Evolutionary conservation across 2,329 filamentous ascomycete species (phyloP).

Genomic region (Phaeophleospora eucalypticola): DNA sequence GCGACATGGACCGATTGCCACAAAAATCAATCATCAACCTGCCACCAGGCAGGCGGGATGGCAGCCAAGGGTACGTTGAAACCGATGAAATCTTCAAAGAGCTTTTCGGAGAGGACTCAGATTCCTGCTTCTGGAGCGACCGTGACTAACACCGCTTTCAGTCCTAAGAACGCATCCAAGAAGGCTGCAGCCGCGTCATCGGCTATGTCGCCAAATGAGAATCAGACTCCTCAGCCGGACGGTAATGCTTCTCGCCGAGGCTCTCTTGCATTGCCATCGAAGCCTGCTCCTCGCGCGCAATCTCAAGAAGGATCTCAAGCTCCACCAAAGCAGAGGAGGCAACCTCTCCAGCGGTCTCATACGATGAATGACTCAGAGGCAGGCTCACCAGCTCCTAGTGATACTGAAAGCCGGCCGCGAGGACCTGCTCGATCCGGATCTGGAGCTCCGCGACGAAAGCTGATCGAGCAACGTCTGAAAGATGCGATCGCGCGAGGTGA

Average conservation of each 20-base stretch:
- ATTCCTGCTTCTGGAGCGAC: background rate
- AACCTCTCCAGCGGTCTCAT: constrained; percentile 27
- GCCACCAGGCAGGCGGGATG: constrained; percentile 8
- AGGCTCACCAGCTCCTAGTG: constrained; percentile 35
- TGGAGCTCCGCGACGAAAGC: constrained; percentile 63
- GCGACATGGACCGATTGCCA: constrained; percentile 25
- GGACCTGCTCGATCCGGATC: constrained; percentile 37
- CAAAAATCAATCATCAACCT: constrained; percentile 22
- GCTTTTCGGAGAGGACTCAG: constrained; percentile 13
- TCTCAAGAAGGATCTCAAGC: constrained; percentile 17
- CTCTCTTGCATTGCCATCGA: constrained; percentile 34
- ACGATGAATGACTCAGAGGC: constrained; percentile 31
- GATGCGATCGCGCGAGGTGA: constrained; percentile 68
- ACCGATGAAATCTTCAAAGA: constrained; percentile 13
- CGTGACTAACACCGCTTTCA: background rate
- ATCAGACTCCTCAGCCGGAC: constrained; percentile 9
- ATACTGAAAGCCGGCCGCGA: constrained; percentile 27
- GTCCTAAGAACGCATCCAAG: background rate
- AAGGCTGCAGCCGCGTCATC: constrained; percentile 1
- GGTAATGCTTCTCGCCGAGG: constrained; percentile 25
- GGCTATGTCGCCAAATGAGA: constrained; percentile 12
- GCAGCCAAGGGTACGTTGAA: constrained; percentile 27
- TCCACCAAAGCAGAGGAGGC: constrained; percentile 31
- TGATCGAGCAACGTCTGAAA: constrained; percentile 54
- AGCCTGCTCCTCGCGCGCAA: constrained; percentile 21